These are phyloP conservation scores for Colletotrichum gigasporum DNA, from an alignment of 2,329 filamentous ascomycete species.

Conservation along the genomic window DNA sequence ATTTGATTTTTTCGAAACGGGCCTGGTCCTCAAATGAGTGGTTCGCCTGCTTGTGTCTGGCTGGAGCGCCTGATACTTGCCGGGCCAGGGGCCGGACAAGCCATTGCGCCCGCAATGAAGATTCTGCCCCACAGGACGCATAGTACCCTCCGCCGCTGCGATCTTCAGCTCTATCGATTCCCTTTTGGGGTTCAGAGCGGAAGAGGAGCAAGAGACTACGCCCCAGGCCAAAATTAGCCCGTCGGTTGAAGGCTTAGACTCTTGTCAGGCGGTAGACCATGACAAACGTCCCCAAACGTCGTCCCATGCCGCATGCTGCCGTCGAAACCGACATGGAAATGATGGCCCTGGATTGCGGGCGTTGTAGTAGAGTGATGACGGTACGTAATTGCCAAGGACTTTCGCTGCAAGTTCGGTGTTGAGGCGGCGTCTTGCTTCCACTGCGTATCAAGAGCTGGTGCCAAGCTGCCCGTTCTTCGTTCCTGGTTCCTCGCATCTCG, in stretches of 20 bases:
- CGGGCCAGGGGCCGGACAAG: background rate
- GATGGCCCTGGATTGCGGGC: constrained; percentile 5
- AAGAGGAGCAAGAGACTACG: background rate
- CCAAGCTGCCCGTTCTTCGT: background rate
- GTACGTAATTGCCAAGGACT: background rate
- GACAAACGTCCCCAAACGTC: too few species aligned
- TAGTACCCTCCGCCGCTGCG: background rate
- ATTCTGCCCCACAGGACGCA: background rate
- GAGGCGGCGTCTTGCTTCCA: constrained; percentile 5
- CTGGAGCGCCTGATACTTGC: background rate
- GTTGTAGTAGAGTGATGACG: constrained; percentile 21
- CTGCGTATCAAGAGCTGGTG: constrained; percentile 6
- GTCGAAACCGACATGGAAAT: background rate
- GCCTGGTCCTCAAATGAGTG: background rate
- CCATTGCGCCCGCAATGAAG: constrained; percentile 18
- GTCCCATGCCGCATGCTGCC: background rate
- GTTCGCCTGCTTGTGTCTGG: background rate
- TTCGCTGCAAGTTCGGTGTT: constrained; percentile 4
- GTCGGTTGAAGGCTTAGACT: background rate
- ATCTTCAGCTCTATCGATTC: background rate
- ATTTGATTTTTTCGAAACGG: constrained; percentile 14
- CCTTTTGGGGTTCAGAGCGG: background rate
- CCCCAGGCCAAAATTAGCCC: background rate
- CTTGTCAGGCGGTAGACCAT: background rate
- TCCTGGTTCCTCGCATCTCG: background rate